phyloP scores from a whole-genome alignment of 208 protist species.

The Wallacemonas sp. region DNA sequence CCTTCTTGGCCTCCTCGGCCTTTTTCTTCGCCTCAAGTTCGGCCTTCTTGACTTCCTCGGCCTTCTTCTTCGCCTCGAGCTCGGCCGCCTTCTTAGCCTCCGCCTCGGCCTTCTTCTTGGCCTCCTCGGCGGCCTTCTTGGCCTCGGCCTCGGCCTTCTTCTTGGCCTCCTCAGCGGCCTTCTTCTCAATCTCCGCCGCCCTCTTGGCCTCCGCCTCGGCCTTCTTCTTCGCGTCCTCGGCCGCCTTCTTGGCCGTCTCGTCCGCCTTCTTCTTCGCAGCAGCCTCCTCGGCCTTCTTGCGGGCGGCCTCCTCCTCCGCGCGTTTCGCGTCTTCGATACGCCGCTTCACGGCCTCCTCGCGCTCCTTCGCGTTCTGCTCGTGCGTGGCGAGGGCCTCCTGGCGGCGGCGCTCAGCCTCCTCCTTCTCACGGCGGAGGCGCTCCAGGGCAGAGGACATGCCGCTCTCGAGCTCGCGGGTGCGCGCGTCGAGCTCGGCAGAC shows the following conservation, averaged over 20 bases:
- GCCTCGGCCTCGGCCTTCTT: slow-evolving; percentile 6
- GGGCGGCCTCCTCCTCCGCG: not conserved
- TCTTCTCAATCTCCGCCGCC: slow-evolving; percentile 1
- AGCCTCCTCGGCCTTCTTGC: not conserved
- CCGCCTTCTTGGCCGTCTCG: not conserved
- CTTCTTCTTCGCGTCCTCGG: slow-evolving; percentile 13
- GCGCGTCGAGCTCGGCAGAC: slow-evolving; percentile 10
- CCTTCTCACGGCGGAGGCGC: slow-evolving; percentile 14
- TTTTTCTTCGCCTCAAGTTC: not conserved
- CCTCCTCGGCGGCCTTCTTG: slow-evolving; percentile 10
- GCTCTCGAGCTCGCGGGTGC: slow-evolving; percentile 10
- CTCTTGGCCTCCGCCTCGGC: not conserved
- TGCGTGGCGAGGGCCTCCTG: slow-evolving; percentile 1
- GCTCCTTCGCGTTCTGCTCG: slow-evolving; percentile 12
- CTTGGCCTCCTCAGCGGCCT: slow-evolving; percentile 8
- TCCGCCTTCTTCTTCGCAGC: slow-evolving; percentile 1
- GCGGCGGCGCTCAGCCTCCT: slow-evolving; percentile 3
- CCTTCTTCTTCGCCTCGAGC: not conserved
- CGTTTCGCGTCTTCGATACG: slow-evolving; percentile 3
- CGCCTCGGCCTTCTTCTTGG: slow-evolving; percentile 13
- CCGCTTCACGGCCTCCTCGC: slow-evolving; percentile 6
- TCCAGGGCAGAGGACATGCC: slow-evolving; percentile 7
- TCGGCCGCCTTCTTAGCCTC: slow-evolving; percentile 1
- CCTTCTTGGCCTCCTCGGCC: slow-evolving; percentile 4
- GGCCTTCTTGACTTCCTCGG: not conserved